A percentile compares a stretch with the other conserved stretches of the same genome.
Evolutionary conservation across 306 rosid species (phyloP).

Genomic region (Neltuma alba): DNA sequence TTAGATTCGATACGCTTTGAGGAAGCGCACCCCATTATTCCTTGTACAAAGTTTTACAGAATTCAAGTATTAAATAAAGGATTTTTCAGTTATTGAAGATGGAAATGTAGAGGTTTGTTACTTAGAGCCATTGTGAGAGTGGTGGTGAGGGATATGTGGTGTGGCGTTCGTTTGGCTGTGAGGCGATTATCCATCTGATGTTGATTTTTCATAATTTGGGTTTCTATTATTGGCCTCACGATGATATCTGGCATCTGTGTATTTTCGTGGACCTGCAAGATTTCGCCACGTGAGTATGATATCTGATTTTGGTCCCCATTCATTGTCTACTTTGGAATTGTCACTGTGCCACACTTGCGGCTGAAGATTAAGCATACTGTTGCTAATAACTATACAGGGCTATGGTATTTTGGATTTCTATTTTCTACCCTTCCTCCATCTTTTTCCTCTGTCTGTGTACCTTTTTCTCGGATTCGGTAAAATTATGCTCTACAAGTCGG

Average conservation of each 20-base stretch:
- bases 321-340: not conserved
- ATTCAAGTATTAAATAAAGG: not conserved
- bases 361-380: not conserved
- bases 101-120: not conserved
- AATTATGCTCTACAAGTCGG: not conserved
- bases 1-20: conserved; percentile 58
- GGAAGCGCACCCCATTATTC: conserved; percentile 73
- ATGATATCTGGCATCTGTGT: conserved; percentile 31
- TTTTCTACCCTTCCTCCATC: not conserved
- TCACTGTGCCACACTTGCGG: conserved; percentile 14
- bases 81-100: not conserved
- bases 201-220: not conserved
- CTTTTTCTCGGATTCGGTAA: not conserved
- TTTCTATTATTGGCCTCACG: conserved; percentile 3
- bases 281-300: not conserved
- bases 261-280: conserved; percentile 35
- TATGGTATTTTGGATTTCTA: not conserved
- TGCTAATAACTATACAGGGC: not conserved
- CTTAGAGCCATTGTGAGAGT: not conserved
- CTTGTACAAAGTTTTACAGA: not conserved
- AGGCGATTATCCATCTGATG: conserved; percentile 22
- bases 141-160: not conserved
- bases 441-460: too few relatives aligned
- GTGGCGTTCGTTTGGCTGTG: conserved; percentile 25
- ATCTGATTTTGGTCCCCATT: conserved; percentile 3